Evolutionary conservation across 2,329 filamentous ascomycete genomes (phyloP).

Genomic region (Fusarium nelsonii): DNA sequence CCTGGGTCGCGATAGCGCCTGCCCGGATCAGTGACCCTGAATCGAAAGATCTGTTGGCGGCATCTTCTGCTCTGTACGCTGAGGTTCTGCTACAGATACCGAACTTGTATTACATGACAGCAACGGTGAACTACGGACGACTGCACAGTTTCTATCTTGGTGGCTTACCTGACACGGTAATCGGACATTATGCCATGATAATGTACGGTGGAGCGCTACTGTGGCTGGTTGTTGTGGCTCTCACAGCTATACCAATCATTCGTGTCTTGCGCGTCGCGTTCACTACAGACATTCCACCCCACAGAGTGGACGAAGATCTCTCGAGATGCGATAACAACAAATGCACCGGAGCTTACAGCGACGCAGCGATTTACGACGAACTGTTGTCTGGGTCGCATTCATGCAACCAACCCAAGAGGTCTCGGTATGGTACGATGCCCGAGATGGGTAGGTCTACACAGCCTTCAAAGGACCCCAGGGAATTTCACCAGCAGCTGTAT

Average conservation of each 20-base stretch:
- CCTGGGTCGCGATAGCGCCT: conserved; percentile 3
- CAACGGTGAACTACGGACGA: background rate
- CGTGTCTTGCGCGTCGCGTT: background rate
- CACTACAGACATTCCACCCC: fast-evolving
- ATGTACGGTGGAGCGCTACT: background rate
- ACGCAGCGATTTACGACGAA: background rate
- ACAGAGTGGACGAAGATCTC: fast-evolving
- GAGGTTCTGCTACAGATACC: conserved; percentile 11
- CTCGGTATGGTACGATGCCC: background rate
- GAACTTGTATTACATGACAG: conserved; percentile 11
- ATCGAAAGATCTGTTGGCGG: background rate
- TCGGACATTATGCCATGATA: background rate
- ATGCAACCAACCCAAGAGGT: no score
- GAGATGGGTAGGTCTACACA: fast-evolving
- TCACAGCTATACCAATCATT: background rate
- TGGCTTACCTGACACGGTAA: background rate
- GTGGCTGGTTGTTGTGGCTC: background rate
- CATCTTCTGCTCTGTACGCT: conserved; percentile 5
- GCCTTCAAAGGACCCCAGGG: fast-evolving
- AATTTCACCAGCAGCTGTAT: background rate
- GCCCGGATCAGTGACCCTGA: fast-evolving
- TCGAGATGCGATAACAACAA: fast-evolving
- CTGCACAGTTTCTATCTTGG: conserved; percentile 10
- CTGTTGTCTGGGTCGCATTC: background rate
- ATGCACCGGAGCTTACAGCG: no score